Evolutionary conservation across 1,139 yeast species (phyloP), one percentile per base, ranked within the genome.

Genomic region (Entelexis sorbosivorans): DNA sequence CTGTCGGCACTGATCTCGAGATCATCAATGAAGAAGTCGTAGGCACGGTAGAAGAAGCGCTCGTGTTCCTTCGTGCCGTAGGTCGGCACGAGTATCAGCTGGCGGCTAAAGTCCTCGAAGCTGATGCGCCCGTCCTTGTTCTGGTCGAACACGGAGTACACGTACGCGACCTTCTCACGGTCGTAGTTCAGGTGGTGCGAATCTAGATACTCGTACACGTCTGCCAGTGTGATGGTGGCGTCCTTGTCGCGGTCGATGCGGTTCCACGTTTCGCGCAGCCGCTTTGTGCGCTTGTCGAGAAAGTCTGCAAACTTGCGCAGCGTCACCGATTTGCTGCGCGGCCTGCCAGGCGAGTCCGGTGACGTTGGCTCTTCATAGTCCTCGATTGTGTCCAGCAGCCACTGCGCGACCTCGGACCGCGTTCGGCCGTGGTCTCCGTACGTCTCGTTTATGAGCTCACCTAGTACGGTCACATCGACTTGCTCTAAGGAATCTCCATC

Each of bases 1-100:
- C 96, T 96, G 63, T 91, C 97, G 0, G 95, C 78, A 3, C 85
- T 79, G 44, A 88, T 69, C 63, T 87, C 96, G 47, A 79, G 76
- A 58, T 86, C 93, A 61, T 87, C 95, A 49, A 78, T 79, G 56
- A 89, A 81, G 64, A 81, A 85, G 48, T 78, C 75, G 65, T 81
- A 89, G 7, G 96, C 96, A 0, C 96, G 83, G 61, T 77, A 77
- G 79, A 81, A 64, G 19, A 55, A 54, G 35, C 57, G 36, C 33
- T 42, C 46, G 39, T 45, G 39, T 16, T 47, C 38, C n/a, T 39
- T 35, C 14, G 48, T 44, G 36, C 57, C 56, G 38, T 51, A 50
- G 10, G 35, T 29, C 3, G 98, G 98, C 71, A 89, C 82, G 58
- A 91, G 77, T 47, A 89, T 66, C 40, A 91, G 68, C 52, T 85